These are phyloP conservation scores for Sphagnum magellanicum DNA, from an alignment of 228 moss, liverwort and hornwort genomes.

Conservation along the genomic window DNA sequence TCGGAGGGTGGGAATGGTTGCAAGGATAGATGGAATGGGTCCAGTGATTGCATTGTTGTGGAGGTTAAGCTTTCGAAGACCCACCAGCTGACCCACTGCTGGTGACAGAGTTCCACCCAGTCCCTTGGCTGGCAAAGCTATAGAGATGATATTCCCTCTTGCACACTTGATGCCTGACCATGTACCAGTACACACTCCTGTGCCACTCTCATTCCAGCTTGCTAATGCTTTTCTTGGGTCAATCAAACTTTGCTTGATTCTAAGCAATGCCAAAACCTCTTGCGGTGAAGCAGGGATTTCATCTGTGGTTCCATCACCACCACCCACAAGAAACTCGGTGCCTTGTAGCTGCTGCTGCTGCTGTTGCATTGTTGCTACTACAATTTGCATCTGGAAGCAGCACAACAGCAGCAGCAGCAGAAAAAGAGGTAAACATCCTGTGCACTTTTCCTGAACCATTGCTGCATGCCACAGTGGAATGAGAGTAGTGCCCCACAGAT, in stretches of 20 bases:
- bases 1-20: constrained; percentile 34
- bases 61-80: constrained; percentile 60
- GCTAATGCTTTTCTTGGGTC: constrained; percentile 38
- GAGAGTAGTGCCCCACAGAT: too few relatives aligned
- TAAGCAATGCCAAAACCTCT: constrained; percentile 57
- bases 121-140: constrained; percentile 49
- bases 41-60: constrained; percentile 66
- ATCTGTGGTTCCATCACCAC: constrained; percentile 7
- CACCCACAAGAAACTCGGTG: too few relatives aligned
- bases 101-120: constrained; percentile 41
- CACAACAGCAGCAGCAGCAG: too few relatives aligned
- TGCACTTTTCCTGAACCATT: too few relatives aligned
- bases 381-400: too few relatives aligned
- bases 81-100: constrained; percentile 62
- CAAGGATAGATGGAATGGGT: constrained; percentile 45
- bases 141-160: constrained; percentile 43
- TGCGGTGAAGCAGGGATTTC: constrained; percentile 48
- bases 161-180: constrained; percentile 72
- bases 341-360: too few relatives aligned
- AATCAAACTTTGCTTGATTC: constrained; percentile 44
- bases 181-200: constrained; percentile 43
- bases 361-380: too few relatives aligned
- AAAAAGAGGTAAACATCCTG: too few relatives aligned
- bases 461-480: too few relatives aligned
- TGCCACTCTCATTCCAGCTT: constrained; percentile 83